These are phyloP conservation scores for Exophiala viscosa DNA, from an alignment of 2,329 filamentous ascomycete species.

Conservation along the genomic window DNA sequence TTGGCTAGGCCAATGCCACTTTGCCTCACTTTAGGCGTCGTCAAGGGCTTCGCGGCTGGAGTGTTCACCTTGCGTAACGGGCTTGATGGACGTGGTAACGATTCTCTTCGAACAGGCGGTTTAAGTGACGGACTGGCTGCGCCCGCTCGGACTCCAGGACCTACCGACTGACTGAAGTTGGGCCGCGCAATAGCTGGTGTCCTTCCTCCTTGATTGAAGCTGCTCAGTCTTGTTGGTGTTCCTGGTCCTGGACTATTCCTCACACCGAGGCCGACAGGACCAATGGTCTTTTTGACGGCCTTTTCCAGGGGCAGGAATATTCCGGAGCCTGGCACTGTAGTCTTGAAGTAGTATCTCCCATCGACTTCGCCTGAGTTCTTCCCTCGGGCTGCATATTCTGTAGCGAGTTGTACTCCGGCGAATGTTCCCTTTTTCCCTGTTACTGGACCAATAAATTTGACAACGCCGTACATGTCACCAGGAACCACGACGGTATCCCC, in stretches of 20 bases:
- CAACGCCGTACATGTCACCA: conserved; percentile 83
- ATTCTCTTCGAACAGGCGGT: conserved; percentile 62
- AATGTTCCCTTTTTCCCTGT: conserved; percentile 87
- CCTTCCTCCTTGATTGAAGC: conserved; percentile 46
- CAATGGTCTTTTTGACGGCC: conserved; percentile 63
- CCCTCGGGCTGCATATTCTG: conserved; percentile 74
- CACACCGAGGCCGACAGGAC: conserved; percentile 45
- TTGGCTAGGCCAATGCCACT: conserved; percentile 26
- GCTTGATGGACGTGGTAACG: conserved; percentile 83
- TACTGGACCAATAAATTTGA: conserved; percentile 84
- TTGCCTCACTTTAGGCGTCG: conserved; percentile 26
- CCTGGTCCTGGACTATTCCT: conserved; percentile 18
- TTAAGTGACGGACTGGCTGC: conserved; percentile 70
- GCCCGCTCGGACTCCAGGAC: conserved; percentile 56
- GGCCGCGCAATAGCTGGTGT: conserved; percentile 61
- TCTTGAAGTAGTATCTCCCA: conserved; percentile 77
- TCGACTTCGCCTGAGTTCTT: conserved; percentile 98
- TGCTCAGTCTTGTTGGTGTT: conserved; percentile 58
- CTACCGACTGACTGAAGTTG: conserved; percentile 86
- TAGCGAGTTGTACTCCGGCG: conserved; percentile 82
- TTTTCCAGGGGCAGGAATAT: conserved; percentile 90
- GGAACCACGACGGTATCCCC: conserved; percentile 30
- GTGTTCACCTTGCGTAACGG: conserved; percentile 67
- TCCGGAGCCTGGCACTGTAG: conserved; percentile 72
- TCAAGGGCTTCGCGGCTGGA: conserved; percentile 20